Evolutionary conservation across 2,329 filamentous ascomycete genomes (phyloP), one percentile per base, ranked within the genome.

Genomic region (Aspergillus thermomutatus): DNA sequence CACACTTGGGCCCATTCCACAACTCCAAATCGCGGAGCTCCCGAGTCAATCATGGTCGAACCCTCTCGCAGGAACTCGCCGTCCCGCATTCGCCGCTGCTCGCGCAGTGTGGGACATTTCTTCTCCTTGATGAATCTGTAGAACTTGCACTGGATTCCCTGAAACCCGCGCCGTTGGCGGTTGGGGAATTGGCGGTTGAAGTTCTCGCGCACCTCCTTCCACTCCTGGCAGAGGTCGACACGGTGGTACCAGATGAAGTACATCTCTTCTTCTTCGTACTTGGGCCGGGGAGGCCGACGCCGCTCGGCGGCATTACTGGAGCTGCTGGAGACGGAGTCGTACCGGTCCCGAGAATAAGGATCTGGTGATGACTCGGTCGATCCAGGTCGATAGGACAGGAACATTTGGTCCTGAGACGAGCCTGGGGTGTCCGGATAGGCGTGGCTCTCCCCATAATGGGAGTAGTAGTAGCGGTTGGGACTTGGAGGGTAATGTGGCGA

Each of bases 161-260:
- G 72, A 63, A 77, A 77, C 4, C 72, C 72, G 14, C 72, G 67
- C 23, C 73, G 67, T 60, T 74, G 73, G 17, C 73, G 71, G 11
- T 63, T 65, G 19, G 75, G 73, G 53, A 79, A 80, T 55, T 78
- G 75, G 0, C 62, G 66, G 60, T 77, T 75, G 60, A 78, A 80
- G 54, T 70, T 72, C 53, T 76, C 71, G 26, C 73, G 71, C 23
- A 80, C 74, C 58, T 77, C 71, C 57, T 75, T 76, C 78, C 78
- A 80, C 57, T 77, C 73, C 65, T 78, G 72, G 48, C 70, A 69
- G 26, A 79, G 69, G 60, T 80, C 78, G 26, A 76, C 75, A 7
- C 77, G 76, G 64, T 79, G 75, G 61, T 80, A 80, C 78, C 78
- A 80, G 58, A 80, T 79, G 57, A 80, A 80, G 63, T 76, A 77